Percentiles rank a stretch among this genome's conserved stretches.
Evolutionary conservation across 352 stramenopile species (phyloP).

Genomic region (Pythium brassicae): DNA sequence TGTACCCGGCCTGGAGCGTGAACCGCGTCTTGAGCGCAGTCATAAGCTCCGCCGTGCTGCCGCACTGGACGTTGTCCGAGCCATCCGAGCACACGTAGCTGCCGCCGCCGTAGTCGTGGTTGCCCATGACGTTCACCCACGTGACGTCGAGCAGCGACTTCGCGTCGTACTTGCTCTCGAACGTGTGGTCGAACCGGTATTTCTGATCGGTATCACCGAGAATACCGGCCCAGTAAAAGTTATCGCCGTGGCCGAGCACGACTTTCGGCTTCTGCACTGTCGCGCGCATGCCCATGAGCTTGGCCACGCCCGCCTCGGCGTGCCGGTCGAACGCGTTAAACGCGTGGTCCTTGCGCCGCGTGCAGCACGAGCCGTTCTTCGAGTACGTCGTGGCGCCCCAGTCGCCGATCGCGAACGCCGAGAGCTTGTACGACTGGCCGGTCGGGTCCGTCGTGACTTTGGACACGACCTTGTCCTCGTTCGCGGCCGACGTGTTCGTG

Average conservation of each 20-base stretch:
- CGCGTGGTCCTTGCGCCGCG: constrained; percentile 44
- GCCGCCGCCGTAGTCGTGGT: constrained; percentile 65
- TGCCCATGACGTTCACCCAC: constrained; percentile 67
- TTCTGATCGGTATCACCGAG: constrained; percentile 28
- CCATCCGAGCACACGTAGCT: constrained; percentile 48
- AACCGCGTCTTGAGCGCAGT: constrained; percentile 12
- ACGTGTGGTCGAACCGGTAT: constrained; percentile 51
- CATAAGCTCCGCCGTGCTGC: constrained; percentile 9
- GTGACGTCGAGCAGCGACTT: constrained; percentile 39
- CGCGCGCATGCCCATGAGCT: constrained; percentile 48
- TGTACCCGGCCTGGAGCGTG: constrained; percentile 28
- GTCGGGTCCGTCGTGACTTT: constrained; percentile 17
- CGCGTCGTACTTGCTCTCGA: constrained; percentile 52
- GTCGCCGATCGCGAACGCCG: constrained; percentile 68
- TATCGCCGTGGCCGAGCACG: constrained; percentile 62
- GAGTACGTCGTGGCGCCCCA: constrained; percentile 55
- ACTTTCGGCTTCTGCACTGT: constrained; percentile 41
- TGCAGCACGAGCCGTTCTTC: constrained; percentile 65
- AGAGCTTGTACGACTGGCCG: constrained; percentile 34
- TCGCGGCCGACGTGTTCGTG: constrained; percentile 4
- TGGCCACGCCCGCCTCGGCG: constrained; percentile 59
- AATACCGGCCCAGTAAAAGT: constrained; percentile 73
- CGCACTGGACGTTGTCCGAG: constrained; percentile 1
- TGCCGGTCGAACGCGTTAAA: constrained; percentile 55
- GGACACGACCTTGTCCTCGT: constrained; percentile 4